phyloP scores from a whole-genome alignment of 73 alveolate species.

The Durusdinium trenchii region DNA sequence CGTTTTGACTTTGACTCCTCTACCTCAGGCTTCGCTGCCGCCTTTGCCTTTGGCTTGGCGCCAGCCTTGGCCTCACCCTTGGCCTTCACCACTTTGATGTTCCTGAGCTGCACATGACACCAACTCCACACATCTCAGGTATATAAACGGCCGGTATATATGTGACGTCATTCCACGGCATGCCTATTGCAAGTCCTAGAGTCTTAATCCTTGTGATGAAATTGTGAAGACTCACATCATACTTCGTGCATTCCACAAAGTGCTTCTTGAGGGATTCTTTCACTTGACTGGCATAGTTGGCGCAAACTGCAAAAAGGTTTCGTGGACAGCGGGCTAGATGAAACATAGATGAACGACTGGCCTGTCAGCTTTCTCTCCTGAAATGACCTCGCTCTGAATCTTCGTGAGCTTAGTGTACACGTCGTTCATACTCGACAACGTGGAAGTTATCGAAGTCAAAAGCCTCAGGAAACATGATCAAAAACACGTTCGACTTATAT shows the following conservation, averaged over 20 bases:
- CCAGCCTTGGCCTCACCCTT: neutral
- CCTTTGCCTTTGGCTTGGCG: neutral
- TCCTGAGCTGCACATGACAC: neutral
- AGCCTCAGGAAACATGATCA: neutral
- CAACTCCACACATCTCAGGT: neutral
- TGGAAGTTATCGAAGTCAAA: neutral
- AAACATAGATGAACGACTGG: neutral
- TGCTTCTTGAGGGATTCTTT: neutral
- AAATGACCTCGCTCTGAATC: slow-evolving; percentile 27
- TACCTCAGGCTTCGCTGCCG: neutral
- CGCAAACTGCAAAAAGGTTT: too few species aligned
- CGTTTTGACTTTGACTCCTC: neutral
- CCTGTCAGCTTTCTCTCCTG: slow-evolving; percentile 47
- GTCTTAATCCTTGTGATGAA: neutral
- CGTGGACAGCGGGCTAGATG: too few species aligned
- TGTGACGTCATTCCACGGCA: neutral
- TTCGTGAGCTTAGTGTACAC: neutral
- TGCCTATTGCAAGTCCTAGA: neutral
- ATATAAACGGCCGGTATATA: neutral
- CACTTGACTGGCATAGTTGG: neutral
- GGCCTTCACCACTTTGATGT: neutral
- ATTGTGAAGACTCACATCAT: slow-evolving; percentile 1
- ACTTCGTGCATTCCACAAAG: slow-evolving; percentile 12
- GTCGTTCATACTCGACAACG: neutral
- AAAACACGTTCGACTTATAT: neutral